Evolutionary conservation across 768 basidiomycete species (phyloP).

Genomic region (Filobasidium floriforme): DNA sequence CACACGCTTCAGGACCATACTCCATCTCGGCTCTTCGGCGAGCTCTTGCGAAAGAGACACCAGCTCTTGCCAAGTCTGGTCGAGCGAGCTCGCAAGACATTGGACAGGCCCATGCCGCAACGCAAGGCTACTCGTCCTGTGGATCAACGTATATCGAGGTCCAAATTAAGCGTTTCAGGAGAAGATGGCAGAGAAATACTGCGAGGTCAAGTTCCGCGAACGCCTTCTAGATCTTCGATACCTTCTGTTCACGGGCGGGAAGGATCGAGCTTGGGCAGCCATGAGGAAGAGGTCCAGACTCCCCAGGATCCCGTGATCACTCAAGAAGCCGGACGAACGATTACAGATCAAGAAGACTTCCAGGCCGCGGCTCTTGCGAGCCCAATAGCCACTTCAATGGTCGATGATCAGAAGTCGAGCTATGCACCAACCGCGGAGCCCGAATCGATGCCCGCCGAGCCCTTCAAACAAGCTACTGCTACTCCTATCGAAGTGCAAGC

Average conservation of each 20-base stretch:
- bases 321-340: too few relatives aligned
- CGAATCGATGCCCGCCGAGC: too few relatives aligned
- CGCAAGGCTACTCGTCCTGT: slow-evolving; percentile 79
- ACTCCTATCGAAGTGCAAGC: too few relatives aligned
- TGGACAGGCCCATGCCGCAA: slow-evolving; percentile 71
- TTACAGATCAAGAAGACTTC: too few relatives aligned
- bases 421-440: too few relatives aligned
- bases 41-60: slow-evolving; percentile 68
- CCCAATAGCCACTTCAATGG: too few relatives aligned
- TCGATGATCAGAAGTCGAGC: too few relatives aligned
- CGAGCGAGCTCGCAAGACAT: slow-evolving; percentile 74
- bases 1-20: slow-evolving; percentile 88
- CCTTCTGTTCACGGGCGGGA: neutral
- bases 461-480: too few relatives aligned
- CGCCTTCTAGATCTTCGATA: neutral
- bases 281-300: too few relatives aligned
- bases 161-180: slow-evolving; percentile 60
- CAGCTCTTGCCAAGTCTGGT: slow-evolving; percentile 72
- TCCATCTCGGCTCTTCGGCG: slow-evolving; percentile 71
- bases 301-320: too few relatives aligned
- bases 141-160: slow-evolving; percentile 79
- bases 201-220: slow-evolving; percentile 35
- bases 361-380: too few relatives aligned
- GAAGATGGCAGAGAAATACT: slow-evolving; percentile 64
- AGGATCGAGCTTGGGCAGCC: too few relatives aligned